A percentile compares a stretch with the other conserved stretches of the same genome.
Evolutionary conservation across 2,329 filamentous ascomycete genomes (phyloP).

Genomic region (Xylariaceae sp.): DNA sequence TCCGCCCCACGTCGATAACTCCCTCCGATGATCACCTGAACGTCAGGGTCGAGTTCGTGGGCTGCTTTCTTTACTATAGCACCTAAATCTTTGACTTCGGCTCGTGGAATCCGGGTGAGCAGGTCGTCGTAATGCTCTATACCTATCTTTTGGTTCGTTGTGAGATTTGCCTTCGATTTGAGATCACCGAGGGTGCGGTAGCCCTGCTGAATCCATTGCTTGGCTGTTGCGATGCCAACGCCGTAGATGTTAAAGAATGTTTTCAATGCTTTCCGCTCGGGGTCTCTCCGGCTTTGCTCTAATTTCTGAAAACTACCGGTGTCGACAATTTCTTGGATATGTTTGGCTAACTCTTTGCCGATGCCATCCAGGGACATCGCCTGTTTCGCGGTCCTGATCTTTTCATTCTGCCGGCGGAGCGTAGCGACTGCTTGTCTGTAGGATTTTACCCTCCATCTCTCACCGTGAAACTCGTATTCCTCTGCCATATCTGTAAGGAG

Average conservation of each 20-base stretch:
- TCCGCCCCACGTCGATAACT: conserved; percentile 78
- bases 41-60: conserved; percentile 53
- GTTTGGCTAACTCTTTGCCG: conserved; percentile 68
- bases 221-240: conserved; percentile 66
- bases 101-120: conserved; percentile 69
- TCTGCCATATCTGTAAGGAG: conserved; percentile 74
- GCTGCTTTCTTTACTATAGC: conserved; percentile 59
- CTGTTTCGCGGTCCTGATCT: conserved; percentile 65
- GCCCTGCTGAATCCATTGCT: conserved; percentile 72
- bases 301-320: conserved; percentile 70
- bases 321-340: conserved; percentile 83
- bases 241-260: conserved; percentile 77
- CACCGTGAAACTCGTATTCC: conserved; percentile 70
- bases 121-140: conserved; percentile 79
- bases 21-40: conserved; percentile 73
- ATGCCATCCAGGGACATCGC: conserved; percentile 66
- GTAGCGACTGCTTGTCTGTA: conserved; percentile 77
- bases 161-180: conserved; percentile 56
- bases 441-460: conserved; percentile 70
- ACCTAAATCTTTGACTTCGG: conserved; percentile 69
- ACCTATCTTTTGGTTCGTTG: conserved; percentile 67
- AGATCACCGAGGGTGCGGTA: conserved; percentile 72
- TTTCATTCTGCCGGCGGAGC: conserved; percentile 60
- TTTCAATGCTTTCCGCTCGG: conserved; percentile 60
- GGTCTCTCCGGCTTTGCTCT: conserved; percentile 65